These are phyloP conservation scores for Darksidea phi DNA, from an alignment of 495 filamentous ascomycete genomes.

Conservation along the genomic window DNA sequence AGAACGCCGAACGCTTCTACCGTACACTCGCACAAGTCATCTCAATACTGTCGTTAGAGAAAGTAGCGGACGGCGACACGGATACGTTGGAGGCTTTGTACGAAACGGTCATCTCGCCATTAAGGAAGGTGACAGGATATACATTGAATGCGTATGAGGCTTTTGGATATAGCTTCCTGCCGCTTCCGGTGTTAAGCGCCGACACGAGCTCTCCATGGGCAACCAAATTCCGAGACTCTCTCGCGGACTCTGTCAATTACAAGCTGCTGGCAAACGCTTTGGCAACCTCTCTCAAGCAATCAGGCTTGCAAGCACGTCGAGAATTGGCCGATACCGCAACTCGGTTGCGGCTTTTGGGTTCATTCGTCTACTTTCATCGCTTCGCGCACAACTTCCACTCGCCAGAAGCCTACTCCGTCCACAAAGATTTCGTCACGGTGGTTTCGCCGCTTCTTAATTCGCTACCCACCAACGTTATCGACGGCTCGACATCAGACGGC, in stretches of 20 bases:
- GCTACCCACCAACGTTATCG: conserved; percentile 58
- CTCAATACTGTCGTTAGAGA: conserved; percentile 14
- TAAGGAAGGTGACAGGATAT: conserved; percentile 48
- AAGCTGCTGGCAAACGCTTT: conserved; percentile 54
- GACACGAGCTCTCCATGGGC: conserved; percentile 42
- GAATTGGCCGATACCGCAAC: conserved; percentile 39
- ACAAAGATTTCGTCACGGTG: conserved; percentile 62
- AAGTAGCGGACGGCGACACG: conserved; percentile 5
- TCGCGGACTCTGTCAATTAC: conserved; percentile 55
- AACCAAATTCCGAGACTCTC: conserved; percentile 41
- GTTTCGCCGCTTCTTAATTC: conserved; percentile 63
- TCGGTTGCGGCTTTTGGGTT: conserved; percentile 68
- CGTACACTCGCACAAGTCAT: conserved; percentile 35
- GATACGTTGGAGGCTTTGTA: conserved; percentile 21
- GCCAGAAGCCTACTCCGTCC: conserved; percentile 42
- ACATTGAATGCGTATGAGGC: conserved; percentile 56
- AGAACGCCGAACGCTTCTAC: conserved; percentile 41
- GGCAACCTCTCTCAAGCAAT: conserved; percentile 40
- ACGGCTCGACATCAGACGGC: conserved; percentile 48
- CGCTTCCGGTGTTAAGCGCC: conserved; percentile 46
- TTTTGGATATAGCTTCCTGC: conserved; percentile 57
- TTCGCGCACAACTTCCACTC: conserved; percentile 48
- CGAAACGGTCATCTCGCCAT: conserved; percentile 49
- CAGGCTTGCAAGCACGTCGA: conserved; percentile 27
- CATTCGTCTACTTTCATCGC: conserved; percentile 74